Percentiles rank a stretch among this genome's conserved stretches.
Evolutionary conservation across 2,329 filamentous ascomycete species (phyloP).

Genomic region (Mollisia scopiformis): DNA sequence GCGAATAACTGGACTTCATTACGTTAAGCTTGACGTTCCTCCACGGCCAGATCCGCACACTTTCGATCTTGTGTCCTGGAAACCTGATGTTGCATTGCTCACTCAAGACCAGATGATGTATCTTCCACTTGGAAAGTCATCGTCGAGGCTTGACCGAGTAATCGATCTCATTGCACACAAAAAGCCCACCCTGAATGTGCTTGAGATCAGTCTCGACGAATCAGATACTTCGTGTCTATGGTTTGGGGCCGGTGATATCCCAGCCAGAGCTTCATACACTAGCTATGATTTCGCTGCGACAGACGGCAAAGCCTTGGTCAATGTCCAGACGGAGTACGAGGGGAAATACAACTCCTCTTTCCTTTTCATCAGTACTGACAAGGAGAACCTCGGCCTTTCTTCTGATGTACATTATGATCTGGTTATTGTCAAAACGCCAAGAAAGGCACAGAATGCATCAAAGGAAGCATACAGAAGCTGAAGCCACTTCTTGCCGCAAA

Average conservation of each 20-base stretch:
- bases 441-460: too few relatives aligned
- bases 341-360: neutral
- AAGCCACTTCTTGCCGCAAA: too few relatives aligned
- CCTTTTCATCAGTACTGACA: neutral
- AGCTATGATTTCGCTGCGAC: neutral
- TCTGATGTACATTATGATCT: too few relatives aligned
- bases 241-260: neutral
- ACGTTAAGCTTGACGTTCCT: neutral
- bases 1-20: neutral
- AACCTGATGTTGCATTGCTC: neutral
- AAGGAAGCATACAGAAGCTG: too few relatives aligned
- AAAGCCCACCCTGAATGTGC: slow-evolving; percentile 38
- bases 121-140: neutral
- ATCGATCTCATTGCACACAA: slow-evolving; percentile 40
- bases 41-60: neutral
- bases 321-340: neutral
- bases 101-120: neutral
- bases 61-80: neutral
- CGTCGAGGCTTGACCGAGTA: neutral
- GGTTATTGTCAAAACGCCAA: too few relatives aligned
- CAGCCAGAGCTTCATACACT: neutral
- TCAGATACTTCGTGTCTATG: neutral
- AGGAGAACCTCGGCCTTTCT: neutral
- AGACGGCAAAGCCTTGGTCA: neutral
- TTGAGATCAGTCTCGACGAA: slow-evolving; percentile 38